Evolutionary conservation across 2,329 filamentous ascomycete genomes (phyloP).

Genomic region (Ceratocystis ficicola): DNA sequence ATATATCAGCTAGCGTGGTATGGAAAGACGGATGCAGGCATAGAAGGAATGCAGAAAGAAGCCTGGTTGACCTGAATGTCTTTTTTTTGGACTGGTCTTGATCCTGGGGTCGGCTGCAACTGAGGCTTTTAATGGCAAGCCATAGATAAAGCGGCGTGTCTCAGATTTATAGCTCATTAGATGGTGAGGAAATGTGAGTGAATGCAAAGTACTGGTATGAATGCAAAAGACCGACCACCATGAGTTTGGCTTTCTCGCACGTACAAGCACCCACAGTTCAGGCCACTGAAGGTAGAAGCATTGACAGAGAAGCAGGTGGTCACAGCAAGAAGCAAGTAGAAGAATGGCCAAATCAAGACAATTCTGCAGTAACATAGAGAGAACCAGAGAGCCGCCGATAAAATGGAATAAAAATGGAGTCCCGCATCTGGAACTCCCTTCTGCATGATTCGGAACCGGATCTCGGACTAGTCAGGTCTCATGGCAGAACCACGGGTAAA

Average conservation of each 20-base stretch:
- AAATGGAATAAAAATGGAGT: neutral
- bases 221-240: neutral
- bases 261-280: neutral
- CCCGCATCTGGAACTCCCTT: neutral
- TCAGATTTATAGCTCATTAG: conserved; percentile 1
- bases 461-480: conserved; percentile 3
- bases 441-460: neutral
- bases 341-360: too few species aligned
- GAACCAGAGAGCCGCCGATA: neutral
- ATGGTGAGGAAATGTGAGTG: neutral
- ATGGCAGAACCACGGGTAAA: neutral
- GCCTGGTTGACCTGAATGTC: neutral
- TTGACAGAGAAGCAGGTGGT: neutral
- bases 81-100: too few species aligned
- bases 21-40: neutral
- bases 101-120: neutral
- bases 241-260: neutral
- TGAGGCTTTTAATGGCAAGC: conserved; percentile 1
- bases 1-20: conserved; percentile 4
- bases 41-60: neutral
- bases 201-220: too few species aligned
- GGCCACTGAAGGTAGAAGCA: neutral
- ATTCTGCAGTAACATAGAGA: too few species aligned
- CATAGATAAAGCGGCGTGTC: neutral
- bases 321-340: neutral